Percentiles rank a stretch among this genome's conserved stretches.
Conservation (phyloP, 1,139 yeast species). For the Diutina catenulata region DNA sequence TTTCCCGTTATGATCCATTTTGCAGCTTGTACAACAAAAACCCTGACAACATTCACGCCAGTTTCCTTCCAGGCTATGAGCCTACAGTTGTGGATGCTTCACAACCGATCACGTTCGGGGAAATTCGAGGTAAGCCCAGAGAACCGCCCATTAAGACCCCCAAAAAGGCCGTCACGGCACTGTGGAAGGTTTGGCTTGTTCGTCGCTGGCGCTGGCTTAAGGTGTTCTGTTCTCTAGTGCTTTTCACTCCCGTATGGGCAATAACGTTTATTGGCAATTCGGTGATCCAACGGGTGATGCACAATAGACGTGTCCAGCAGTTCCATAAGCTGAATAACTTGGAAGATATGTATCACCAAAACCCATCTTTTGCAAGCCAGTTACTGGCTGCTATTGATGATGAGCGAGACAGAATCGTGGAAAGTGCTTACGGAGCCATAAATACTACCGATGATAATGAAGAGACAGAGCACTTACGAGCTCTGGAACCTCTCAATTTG, state of each 20-base stretch:
- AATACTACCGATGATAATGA: conserved; percentile 1
- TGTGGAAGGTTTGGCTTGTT: conserved; percentile 22
- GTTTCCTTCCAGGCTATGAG: conserved; percentile 35
- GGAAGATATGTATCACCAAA: conserved; percentile 17
- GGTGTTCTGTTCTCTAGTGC: conserved; percentile 25
- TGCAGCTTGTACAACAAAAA: conserved; percentile 25
- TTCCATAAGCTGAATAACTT: conserved; percentile 21
- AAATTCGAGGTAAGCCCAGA: neutral
- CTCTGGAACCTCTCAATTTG: conserved; percentile 22
- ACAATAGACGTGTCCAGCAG: conserved; percentile 19
- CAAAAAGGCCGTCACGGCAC: conserved; percentile 8
- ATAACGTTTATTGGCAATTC: conserved; percentile 35
- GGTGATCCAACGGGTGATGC: conserved; percentile 26
- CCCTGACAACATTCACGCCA: conserved; percentile 15
- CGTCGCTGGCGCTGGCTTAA: conserved; percentile 24
- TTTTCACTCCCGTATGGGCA: conserved; percentile 45
- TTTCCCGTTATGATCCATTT: conserved; percentile 55
- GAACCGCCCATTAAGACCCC: conserved; percentile 5
- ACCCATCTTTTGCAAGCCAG: neutral
- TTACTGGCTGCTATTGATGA: conserved; percentile 6
- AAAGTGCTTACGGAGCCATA: neutral
- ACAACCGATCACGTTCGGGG: conserved; percentile 17
- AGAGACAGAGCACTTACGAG: conserved; percentile 9
- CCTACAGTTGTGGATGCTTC: conserved; percentile 41
- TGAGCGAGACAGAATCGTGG: neutral